phyloP scores from a whole-genome alignment of 2,329 filamentous ascomycete species.

The Trichoderma simmonsii region DNA sequence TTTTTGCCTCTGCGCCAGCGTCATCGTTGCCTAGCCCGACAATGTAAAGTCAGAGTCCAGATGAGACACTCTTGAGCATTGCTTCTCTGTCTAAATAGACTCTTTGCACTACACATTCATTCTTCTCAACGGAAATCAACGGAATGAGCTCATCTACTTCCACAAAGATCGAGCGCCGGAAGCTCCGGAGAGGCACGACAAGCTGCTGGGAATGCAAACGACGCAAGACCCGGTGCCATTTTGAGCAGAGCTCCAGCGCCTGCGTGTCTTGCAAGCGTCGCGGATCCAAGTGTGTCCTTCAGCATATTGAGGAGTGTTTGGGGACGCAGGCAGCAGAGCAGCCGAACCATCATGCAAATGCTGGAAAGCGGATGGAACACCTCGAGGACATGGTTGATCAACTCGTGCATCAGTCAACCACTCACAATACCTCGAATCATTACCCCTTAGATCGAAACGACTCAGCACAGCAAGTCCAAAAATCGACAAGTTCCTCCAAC shows the following conservation, averaged over 20 bases:
- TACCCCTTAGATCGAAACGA: background rate
- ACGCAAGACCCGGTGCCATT: background rate
- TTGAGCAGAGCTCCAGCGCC: background rate
- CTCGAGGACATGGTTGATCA: background rate
- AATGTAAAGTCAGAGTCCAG: background rate
- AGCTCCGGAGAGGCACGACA: slow-evolving; percentile 3
- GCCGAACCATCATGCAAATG: background rate
- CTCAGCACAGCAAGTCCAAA: background rate
- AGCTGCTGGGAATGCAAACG: slow-evolving; percentile 13
- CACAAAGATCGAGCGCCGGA: background rate
- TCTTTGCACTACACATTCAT: background rate
- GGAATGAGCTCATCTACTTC: background rate
- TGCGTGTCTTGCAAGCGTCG: slow-evolving; percentile 4
- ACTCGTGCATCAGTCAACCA: background rate
- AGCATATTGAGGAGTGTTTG: background rate
- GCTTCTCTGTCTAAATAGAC: background rate
- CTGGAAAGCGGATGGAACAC: background rate
- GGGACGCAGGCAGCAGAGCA: background rate
- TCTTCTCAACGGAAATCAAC: background rate
- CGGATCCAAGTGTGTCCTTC: background rate
- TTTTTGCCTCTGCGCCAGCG: background rate
- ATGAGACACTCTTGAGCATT: background rate
- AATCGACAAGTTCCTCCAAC: background rate
- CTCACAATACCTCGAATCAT: background rate
- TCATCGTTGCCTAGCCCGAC: background rate